A percentile compares a stretch with the other conserved stretches of the same genome.
These are phyloP conservation scores for Paecilomyces formosus DNA, from an alignment of 2,329 filamentous ascomycete genomes.

Conservation along the genomic window DNA sequence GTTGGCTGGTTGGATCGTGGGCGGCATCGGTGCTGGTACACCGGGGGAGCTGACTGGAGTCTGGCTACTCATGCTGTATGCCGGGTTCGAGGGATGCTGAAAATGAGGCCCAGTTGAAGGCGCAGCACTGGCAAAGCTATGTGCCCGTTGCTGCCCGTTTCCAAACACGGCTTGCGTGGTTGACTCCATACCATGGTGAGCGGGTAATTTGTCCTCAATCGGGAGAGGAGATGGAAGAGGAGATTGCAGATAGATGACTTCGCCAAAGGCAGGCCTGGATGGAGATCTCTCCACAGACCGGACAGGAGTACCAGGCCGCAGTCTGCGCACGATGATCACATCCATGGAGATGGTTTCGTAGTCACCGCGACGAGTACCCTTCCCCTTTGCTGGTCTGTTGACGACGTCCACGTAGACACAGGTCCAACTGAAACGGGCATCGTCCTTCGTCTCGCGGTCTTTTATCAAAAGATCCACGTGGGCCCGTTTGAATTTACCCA, in stretches of 20 bases:
- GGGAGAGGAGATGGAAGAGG: constrained; percentile 1
- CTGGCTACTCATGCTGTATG: not conserved
- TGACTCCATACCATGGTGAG: not conserved
- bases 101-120: not conserved
- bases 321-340: constrained; percentile 24
- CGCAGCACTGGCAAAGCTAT: not conserved
- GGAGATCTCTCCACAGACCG: not conserved
- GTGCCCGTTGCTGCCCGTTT: not conserved
- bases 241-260: constrained; percentile 9
- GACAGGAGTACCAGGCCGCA: constrained; percentile 10
- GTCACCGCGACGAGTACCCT: constrained; percentile 17
- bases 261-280: constrained; percentile 9
- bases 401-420: constrained; percentile 29
- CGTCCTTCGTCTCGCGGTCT: constrained; percentile 17
- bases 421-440: constrained; percentile 28
- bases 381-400: constrained; percentile 17
- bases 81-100: not conserved
- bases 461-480: constrained; percentile 30
- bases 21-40: not conserved
- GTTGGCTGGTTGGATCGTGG: not conserved
- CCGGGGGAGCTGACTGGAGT: not conserved
- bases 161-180: not conserved
- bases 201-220: not conserved
- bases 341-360: constrained; percentile 26
- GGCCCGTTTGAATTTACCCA: constrained; percentile 19